phyloP scores from a whole-genome alignment of 805 yeast genomes.

The Candida wancherniae region DNA sequence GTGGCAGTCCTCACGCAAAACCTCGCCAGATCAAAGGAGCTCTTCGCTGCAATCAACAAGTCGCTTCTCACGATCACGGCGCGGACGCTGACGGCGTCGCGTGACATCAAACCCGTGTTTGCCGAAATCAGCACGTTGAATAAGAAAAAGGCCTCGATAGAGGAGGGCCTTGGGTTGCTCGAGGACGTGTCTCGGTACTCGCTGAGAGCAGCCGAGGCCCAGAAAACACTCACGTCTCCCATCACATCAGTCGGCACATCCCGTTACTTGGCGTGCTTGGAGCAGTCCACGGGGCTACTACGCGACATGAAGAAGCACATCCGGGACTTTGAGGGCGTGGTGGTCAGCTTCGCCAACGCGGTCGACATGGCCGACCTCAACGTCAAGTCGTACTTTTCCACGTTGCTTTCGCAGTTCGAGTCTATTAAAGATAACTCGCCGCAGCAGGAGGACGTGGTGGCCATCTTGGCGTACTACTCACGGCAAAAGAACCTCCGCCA shows the following conservation, averaged over 20 bases:
- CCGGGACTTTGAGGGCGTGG: slow-evolving; percentile 61
- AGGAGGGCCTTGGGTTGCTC: slow-evolving; percentile 47
- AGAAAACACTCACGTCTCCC: slow-evolving; percentile 28
- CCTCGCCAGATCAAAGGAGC: slow-evolving; percentile 50
- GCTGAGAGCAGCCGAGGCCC: slow-evolving; percentile 36
- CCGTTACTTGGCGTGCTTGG: slow-evolving; percentile 29
- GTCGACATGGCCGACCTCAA: slow-evolving; percentile 55
- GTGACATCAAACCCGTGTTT: slow-evolving; percentile 67
- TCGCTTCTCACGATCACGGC: slow-evolving; percentile 52
- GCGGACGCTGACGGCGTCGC: slow-evolving; percentile 52
- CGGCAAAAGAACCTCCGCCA: slow-evolving; percentile 8
- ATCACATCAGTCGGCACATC: slow-evolving; percentile 38
- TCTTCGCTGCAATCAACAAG: slow-evolving; percentile 51
- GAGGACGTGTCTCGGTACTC: slow-evolving; percentile 52
- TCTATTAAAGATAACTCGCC: slow-evolving; percentile 5
- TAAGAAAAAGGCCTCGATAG: slow-evolving; percentile 52
- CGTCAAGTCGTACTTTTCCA: slow-evolving; percentile 46
- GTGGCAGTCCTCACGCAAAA: slow-evolving; percentile 77
- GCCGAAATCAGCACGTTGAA: slow-evolving; percentile 55
- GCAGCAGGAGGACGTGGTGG: slow-evolving; percentile 8
- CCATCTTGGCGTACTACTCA: slow-evolving; percentile 11
- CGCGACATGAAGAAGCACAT: slow-evolving; percentile 39
- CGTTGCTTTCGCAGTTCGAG: slow-evolving; percentile 9
- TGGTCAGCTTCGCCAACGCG: slow-evolving; percentile 52
- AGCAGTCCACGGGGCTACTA: slow-evolving; percentile 42